These are phyloP conservation scores for Phellinidium pouzarii DNA, from an alignment of 1,284 basidiomycete genomes.

Conservation along the genomic window DNA sequence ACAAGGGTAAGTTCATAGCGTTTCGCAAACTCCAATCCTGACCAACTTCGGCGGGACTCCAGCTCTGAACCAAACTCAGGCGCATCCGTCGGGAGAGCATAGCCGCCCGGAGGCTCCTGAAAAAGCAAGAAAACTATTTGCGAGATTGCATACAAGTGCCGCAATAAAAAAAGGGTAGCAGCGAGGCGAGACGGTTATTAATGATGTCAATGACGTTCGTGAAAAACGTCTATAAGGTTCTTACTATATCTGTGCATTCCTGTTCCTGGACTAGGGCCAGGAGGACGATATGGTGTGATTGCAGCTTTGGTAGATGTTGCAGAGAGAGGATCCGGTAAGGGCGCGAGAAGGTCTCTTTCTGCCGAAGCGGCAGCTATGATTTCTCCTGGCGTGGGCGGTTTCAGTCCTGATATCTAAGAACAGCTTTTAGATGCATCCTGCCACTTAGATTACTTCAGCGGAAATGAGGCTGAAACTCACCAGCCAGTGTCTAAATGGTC, in stretches of 20 bases:
- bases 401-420: constrained; percentile 49
- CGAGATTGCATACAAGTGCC: not conserved
- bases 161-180: constrained; percentile 3
- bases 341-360: constrained; percentile 4
- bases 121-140: constrained; percentile 52
- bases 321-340: constrained; percentile 20
- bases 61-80: constrained; percentile 40
- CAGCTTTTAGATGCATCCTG: not conserved
- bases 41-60: constrained; percentile 48
- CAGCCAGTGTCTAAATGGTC: constrained; percentile 61
- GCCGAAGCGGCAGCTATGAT: constrained; percentile 12
- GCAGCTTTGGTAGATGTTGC: constrained; percentile 42
- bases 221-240: not conserved
- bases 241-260: constrained; percentile 57
- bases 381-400: constrained; percentile 31
- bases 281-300: constrained; percentile 51
- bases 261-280: constrained; percentile 48
- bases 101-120: constrained; percentile 42
- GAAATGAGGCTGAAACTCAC: constrained; percentile 34
- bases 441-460: not conserved
- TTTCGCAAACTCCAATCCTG: constrained; percentile 45
- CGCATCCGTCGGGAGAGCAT: constrained; percentile 39
- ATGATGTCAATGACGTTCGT: not conserved
- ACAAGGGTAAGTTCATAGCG: constrained; percentile 49
- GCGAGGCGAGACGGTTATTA: not conserved